phyloP scores from a whole-genome alignment of 805 yeast species.

The Nakazawaea peltata region DNA sequence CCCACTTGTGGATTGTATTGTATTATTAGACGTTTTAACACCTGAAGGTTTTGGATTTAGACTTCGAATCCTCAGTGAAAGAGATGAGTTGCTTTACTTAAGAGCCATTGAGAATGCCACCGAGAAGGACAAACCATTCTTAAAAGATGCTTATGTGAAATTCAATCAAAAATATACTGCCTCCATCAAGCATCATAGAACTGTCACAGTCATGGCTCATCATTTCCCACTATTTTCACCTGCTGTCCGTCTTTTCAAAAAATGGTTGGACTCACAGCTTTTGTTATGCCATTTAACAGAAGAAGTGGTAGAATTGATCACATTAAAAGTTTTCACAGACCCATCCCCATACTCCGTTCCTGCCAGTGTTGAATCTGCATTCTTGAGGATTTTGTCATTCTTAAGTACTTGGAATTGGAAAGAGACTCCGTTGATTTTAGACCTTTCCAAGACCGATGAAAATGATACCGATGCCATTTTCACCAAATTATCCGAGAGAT shows the following conservation, averaged over 20 bases:
- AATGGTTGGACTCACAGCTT: constrained; percentile 83
- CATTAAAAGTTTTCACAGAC: constrained; percentile 78
- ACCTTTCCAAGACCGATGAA: constrained; percentile 47
- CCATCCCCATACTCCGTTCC: constrained; percentile 83
- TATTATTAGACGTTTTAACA: constrained; percentile 56
- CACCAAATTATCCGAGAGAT: constrained; percentile 47
- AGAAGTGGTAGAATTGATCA: constrained; percentile 75
- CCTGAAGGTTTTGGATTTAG: constrained; percentile 90
- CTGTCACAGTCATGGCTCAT: constrained; percentile 61
- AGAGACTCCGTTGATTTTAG: constrained; percentile 76
- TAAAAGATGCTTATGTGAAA: constrained; percentile 55
- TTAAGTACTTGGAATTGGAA: constrained; percentile 91
- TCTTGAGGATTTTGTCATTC: constrained; percentile 63
- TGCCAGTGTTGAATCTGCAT: constrained; percentile 71
- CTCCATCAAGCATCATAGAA: constrained; percentile 72
- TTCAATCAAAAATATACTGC: constrained; percentile 62
- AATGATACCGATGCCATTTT: constrained; percentile 26
- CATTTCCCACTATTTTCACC: constrained; percentile 70
- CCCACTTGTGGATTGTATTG: constrained; percentile 55
- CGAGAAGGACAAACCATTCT: constrained; percentile 47
- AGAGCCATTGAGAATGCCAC: constrained; percentile 63
- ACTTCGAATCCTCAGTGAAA: constrained; percentile 69
- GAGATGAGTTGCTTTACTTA: constrained; percentile 69
- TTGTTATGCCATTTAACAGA: constrained; percentile 65
- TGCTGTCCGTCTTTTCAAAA: constrained; percentile 76